Conservation (phyloP, 2,329 filamentous ascomycete genomes). For the Ascochyta rabiei region DNA sequence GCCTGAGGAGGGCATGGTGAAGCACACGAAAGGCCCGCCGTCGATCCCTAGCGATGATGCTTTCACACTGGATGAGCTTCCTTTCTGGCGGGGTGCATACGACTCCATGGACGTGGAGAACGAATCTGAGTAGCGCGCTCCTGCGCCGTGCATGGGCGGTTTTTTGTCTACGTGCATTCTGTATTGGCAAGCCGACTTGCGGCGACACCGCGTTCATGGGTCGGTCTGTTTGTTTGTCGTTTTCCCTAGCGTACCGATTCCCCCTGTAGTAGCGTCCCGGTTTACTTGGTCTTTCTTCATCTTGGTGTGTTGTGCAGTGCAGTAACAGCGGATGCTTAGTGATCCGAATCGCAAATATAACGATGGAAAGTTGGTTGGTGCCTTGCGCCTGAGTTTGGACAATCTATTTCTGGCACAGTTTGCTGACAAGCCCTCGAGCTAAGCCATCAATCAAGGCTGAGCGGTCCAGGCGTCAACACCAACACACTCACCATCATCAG, state of each 20-base stretch:
- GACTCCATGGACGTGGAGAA: conserved; percentile 35
- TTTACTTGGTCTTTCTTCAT: conserved; percentile 5
- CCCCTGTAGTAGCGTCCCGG: conserved; percentile 6
- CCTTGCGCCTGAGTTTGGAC: conserved; percentile 2
- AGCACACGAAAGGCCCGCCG: conserved; percentile 42
- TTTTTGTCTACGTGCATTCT: neutral
- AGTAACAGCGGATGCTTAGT: neutral
- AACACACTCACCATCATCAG: conserved; percentile 2
- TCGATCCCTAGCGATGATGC: conserved; percentile 48
- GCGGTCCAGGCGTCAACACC: conserved; percentile 15
- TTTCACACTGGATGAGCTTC: conserved; percentile 46
- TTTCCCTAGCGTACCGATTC: conserved; percentile 16
- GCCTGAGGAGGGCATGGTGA: conserved; percentile 39
- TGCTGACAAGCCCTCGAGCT: conserved; percentile 30
- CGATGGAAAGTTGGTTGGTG: conserved; percentile 4
- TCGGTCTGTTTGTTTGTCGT: conserved; percentile 3
- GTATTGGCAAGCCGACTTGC: conserved; percentile 18
- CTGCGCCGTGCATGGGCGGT: neutral
- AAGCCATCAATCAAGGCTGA: conserved; percentile 20
- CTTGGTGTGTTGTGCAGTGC: neutral
- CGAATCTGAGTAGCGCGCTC: conserved; percentile 28
- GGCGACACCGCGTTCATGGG: neutral
- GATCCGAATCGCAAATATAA: neutral
- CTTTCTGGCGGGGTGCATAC: conserved; percentile 43
- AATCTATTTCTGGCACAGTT: conserved; percentile 34